Evolutionary conservation across 345 rosid genomes (phyloP).

Genomic region (Reutealis trisperma): DNA sequence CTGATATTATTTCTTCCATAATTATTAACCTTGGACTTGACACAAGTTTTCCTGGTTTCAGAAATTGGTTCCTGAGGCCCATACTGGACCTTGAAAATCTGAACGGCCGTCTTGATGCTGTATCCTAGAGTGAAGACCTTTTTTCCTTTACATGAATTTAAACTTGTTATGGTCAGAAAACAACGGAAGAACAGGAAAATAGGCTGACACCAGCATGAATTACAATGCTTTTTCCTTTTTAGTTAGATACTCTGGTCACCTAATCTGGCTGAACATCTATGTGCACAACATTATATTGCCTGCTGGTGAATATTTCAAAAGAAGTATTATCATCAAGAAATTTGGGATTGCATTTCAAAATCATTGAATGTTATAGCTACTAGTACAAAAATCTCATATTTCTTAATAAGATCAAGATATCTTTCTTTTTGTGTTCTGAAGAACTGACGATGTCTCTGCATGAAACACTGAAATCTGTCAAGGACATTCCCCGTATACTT

Average conservation of each 20-base stretch:
- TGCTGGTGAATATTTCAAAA: slow-evolving; percentile 2
- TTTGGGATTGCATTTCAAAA: not conserved
- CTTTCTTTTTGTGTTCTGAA: slow-evolving; percentile 78
- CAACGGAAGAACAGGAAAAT: slow-evolving; percentile 9
- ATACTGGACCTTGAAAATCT: slow-evolving; percentile 69
- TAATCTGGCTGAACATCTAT: slow-evolving; percentile 11
- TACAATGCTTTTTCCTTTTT: not conserved
- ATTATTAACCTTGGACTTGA: slow-evolving; percentile 17
- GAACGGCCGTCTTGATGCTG: slow-evolving; percentile 80
- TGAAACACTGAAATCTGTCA: slow-evolving; percentile 84
- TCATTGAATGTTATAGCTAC: not conserved
- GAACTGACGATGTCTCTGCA: slow-evolving; percentile 76
- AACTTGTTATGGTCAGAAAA: slow-evolving; percentile 14
- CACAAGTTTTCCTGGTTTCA: slow-evolving; percentile 37
- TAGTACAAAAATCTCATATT: slow-evolving; percentile 7
- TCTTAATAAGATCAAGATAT: slow-evolving; percentile 67
- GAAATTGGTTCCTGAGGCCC: slow-evolving; percentile 99
- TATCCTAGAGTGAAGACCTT: slow-evolving; percentile 57
- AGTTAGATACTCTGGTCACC: not conserved
- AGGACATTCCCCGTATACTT: slow-evolving; percentile 75
- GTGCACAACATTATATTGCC: not conserved
- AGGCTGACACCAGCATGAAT: not conserved
- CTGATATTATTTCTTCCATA: slow-evolving; percentile 15
- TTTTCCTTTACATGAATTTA: slow-evolving; percentile 20
- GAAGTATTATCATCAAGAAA: not conserved